A percentile compares a stretch with the other conserved stretches of the same genome.
Evolutionary conservation across 106 monocot genomes (phyloP).

Genomic region (Phalaenopsis equestris): DNA sequence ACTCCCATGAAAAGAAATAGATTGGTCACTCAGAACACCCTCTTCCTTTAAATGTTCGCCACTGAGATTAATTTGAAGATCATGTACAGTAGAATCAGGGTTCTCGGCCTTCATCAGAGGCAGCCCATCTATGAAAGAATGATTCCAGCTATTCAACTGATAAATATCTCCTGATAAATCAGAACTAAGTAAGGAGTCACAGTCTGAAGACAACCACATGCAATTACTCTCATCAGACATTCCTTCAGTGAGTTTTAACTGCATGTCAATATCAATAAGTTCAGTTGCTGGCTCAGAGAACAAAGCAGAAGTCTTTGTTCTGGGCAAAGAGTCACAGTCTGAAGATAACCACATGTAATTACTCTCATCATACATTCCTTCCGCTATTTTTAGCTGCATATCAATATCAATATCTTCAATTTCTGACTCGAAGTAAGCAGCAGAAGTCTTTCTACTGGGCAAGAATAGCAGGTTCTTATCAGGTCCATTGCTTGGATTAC

Average conservation of each 20-base stretch:
- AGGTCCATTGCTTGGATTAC: background rate
- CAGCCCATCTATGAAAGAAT: background rate
- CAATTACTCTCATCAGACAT: conserved; percentile 21
- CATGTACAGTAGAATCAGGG: conserved; percentile 2
- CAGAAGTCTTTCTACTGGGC: background rate
- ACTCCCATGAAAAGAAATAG: conserved; percentile 5
- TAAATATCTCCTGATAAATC: conserved; percentile 18
- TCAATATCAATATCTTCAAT: background rate
- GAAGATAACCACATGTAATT: conserved; percentile 29
- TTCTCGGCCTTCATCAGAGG: background rate
- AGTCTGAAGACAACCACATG: conserved; percentile 25
- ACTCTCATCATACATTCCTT: conserved; percentile 16
- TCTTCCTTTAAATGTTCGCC: background rate
- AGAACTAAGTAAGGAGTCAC: conserved; percentile 17
- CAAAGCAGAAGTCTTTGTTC: background rate
- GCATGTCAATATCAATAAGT: background rate
- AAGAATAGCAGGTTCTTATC: background rate
- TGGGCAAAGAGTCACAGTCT: conserved; percentile 4
- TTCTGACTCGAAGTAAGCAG: background rate
- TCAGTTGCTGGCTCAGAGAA: background rate
- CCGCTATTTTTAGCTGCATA: background rate
- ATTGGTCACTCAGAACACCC: background rate
- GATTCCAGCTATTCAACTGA: conserved; percentile 13
- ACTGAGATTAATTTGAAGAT: background rate
- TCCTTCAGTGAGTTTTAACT: conserved; percentile 1